Evolutionary conservation across 2,329 filamentous ascomycete genomes (phyloP), one percentile per base, ranked within the genome.

Genomic region (Penicillium sp.): DNA sequence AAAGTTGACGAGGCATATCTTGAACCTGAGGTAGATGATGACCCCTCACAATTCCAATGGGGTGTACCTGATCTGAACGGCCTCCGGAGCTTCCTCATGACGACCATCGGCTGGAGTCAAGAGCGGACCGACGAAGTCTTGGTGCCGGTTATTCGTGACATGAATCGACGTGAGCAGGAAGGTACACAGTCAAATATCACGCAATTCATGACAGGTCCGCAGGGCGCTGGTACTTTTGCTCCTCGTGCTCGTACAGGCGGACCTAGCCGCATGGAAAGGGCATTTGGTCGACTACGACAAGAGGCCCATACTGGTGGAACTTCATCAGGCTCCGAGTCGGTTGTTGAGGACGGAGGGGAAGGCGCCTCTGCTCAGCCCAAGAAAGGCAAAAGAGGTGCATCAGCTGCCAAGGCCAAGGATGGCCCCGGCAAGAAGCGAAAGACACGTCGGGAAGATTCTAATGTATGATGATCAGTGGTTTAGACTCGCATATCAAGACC

Each of bases 131-230:
- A 99, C 63, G 93, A 99, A 69, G 88, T 99, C 2, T 80, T 99
- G 1, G 89, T 99, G 1, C 93, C 93, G 0, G 95, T 99, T 1
- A 93, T 99, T 55, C 80, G 85, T 49, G 93, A 99, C 64, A 95
- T 99, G 88, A 97, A 97, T 66, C 81, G 83, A 3, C 80, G 93
- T 33, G 87, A 89, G 57, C 78, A 83, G 25, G 93, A 97, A 72
- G 93, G 93, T 6, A 97, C 92, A 14, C 93, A 99, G 75, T 85
- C 84, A 50, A 99, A 99, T 60, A 95, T 99, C 57, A 99, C 93
- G n/a, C 79, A 84, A 19, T 99, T 85, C 69, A 96, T 97, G 67
- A 81, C 83, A 11, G 92, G 92, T 2, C 57, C 66, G n/a, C 64
- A 52, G 44, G 72, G 64, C 11, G 80, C 74, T 31, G 80, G 84